Evolutionary conservation across 2,329 filamentous ascomycete species (phyloP), one percentile per base, ranked within the genome.

Genomic region (Cladophialophora bantiana): DNA sequence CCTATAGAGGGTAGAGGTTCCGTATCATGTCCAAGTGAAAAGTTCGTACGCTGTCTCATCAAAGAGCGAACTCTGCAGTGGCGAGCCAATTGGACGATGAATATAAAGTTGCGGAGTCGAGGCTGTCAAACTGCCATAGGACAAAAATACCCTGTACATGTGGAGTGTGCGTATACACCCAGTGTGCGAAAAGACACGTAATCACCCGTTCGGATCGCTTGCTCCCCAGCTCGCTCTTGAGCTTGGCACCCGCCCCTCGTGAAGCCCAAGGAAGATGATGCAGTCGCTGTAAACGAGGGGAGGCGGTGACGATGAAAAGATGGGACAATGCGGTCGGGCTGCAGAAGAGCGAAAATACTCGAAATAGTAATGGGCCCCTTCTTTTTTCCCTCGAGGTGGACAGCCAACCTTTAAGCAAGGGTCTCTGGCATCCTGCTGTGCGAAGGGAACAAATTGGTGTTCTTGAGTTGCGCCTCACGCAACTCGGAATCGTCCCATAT

Each of bases 11-110:
- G 10, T 18, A n/a, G 40, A 42, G 40, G 18, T n/a, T 42, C 15
- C 1, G 40, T 42, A 13, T 42, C 40, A 18, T 26, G 26, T 26
- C 18, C 18, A 10, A 13, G 45, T 50, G 18, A 50, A 50, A 50
- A 26, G 7, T 38, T 50, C 40, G 31, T 59, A 42, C 20, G 57
- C 31, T 59, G 26, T 59, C 57, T 59, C 45, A 59, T 59, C 57
- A 50, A 34, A 31, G 13, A 12, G 35, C 26, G 7, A 34, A 34
- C n/a, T 31, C 5, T 50, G 31, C 20, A 34, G 12, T 1, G 12
- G 42, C 7, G 15, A 13, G 9, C 42, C 57, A 59, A 59, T 36
- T 7, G 32, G 26, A 31, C 31, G 15, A 13, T 15, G 10, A 31
- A 13, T 59, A 3, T 4, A 12, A 50, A 10, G 10, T 38, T 7